A percentile compares a stretch with the other conserved stretches of the same genome.
Evolutionary conservation across 2,329 filamentous ascomycete species (phyloP).

Genomic region (Aspergillus persii): DNA sequence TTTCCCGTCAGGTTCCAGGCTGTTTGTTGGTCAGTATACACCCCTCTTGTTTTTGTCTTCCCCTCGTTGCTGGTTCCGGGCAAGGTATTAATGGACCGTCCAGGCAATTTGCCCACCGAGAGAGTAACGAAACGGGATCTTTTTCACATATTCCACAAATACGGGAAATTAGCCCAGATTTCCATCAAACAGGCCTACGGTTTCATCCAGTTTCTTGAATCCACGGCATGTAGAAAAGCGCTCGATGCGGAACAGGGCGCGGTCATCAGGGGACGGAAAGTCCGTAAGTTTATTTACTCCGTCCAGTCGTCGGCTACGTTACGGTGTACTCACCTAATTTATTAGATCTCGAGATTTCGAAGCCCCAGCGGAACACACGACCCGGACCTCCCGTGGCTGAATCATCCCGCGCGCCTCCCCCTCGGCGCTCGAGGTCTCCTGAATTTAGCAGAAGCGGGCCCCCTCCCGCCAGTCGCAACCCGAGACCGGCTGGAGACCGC

Average conservation of each 20-base stretch:
- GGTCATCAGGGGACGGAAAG: constrained; percentile 82
- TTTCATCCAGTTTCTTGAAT: constrained; percentile 88
- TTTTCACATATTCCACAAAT: constrained; percentile 83
- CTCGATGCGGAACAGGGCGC: constrained; percentile 76
- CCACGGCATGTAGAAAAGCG: constrained; percentile 70
- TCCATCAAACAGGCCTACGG: constrained; percentile 96
- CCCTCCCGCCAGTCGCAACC: constrained; percentile 29
- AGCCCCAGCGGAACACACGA: constrained; percentile 76
- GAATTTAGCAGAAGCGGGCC: constrained; percentile 52
- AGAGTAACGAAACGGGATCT: constrained; percentile 91
- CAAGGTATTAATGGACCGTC: not conserved
- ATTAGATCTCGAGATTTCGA: constrained; percentile 59
- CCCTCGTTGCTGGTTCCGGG: not conserved
- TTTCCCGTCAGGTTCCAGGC: constrained; percentile 47
- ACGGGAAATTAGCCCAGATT: constrained; percentile 86
- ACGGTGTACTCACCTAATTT: constrained; percentile 18
- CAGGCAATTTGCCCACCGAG: constrained; percentile 88
- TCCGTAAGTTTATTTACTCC: constrained; percentile 63
- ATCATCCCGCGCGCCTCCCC: constrained; percentile 33
- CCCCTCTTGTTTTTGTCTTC: not conserved
- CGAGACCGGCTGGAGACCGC: constrained; percentile 38
- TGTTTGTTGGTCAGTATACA: constrained; percentile 48
- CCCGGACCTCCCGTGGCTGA: constrained; percentile 44
- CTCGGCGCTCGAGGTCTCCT: constrained; percentile 62
- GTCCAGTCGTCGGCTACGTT: not conserved